Percentiles rank a stretch among this genome's conserved stretches.
phyloP scores from a whole-genome alignment of 1,139 yeast genomes.

The Nakaseomyces sp. region DNA sequence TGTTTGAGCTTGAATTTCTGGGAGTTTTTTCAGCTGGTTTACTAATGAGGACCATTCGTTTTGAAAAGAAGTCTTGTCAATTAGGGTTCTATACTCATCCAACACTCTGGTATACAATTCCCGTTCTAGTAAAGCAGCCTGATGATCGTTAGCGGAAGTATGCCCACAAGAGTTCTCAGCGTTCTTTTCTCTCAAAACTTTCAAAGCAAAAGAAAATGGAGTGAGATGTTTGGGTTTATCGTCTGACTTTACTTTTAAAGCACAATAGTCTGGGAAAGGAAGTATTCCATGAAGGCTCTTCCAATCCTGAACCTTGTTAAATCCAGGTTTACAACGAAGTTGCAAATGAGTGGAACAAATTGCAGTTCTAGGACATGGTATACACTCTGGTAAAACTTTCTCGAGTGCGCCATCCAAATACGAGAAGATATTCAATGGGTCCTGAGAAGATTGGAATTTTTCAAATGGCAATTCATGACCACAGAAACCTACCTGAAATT shows the following conservation, averaged over 20 bases:
- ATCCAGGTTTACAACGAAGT: slow-evolving; percentile 58
- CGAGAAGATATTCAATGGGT: not conserved
- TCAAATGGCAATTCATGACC: slow-evolving; percentile 36
- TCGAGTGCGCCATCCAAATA: slow-evolving; percentile 1
- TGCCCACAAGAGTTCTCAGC: slow-evolving; percentile 56
- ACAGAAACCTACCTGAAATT: slow-evolving; percentile 52
- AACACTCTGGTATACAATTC: not conserved
- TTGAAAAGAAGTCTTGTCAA: not conserved
- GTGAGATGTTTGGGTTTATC: slow-evolving; percentile 44
- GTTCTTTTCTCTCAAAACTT: slow-evolving; percentile 51
- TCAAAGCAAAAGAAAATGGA: slow-evolving; percentile 17
- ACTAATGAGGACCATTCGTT: not conserved
- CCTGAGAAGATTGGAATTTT: slow-evolving; percentile 2
- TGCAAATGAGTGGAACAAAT: slow-evolving; percentile 50
- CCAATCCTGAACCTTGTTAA: slow-evolving; percentile 31
- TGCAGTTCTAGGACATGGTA: slow-evolving; percentile 70
- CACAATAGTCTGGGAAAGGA: slow-evolving; percentile 17
- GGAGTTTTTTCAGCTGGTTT: not conserved
- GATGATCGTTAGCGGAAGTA: not conserved
- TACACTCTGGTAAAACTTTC: slow-evolving; percentile 47
- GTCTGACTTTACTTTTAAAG: slow-evolving; percentile 48
- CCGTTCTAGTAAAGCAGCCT: not conserved
- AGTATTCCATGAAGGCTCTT: slow-evolving; percentile 36
- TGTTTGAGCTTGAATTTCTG: not conserved
- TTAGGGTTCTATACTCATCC: not conserved